Evolutionary conservation across 495 filamentous ascomycete species (phyloP).

Genomic region (Aspergillus incahuasiensis): DNA sequence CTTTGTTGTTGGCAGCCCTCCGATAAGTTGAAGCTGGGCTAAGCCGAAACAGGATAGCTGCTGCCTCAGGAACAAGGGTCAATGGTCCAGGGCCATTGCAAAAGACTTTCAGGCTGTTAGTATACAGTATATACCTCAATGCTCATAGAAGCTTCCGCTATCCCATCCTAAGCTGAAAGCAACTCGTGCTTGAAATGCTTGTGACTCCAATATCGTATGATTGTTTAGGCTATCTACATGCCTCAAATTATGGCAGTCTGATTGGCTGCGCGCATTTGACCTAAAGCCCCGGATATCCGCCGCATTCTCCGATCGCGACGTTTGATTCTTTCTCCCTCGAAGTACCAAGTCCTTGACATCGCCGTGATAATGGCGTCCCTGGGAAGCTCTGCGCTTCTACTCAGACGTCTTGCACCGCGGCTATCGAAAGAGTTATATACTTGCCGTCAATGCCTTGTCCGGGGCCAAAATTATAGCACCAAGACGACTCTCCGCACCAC

Average conservation of each 20-base stretch:
- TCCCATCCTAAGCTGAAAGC: too few species aligned
- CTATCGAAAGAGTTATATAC: constrained; percentile 53
- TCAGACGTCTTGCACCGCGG: constrained; percentile 42
- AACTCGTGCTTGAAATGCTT: not conserved
- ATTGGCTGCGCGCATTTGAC: constrained; percentile 8
- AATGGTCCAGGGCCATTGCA: not conserved
- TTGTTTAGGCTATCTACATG: not conserved
- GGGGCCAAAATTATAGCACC: constrained; percentile 28
- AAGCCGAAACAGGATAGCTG: constrained; percentile 8
- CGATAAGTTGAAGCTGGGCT: not conserved
- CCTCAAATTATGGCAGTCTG: constrained; percentile 15
- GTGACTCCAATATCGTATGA: not conserved
- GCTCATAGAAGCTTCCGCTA: not conserved
- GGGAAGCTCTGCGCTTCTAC: constrained; percentile 26
- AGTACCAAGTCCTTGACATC: not conserved
- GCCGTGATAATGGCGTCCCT: constrained; percentile 34
- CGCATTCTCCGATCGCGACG: constrained; percentile 8
- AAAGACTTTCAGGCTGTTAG: not conserved
- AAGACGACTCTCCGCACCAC: constrained; percentile 31
- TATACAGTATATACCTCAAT: not conserved
- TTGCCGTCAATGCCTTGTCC: constrained; percentile 57
- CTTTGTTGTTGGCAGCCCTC: not conserved
- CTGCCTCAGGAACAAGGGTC: constrained; percentile 10
- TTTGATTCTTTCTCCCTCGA: constrained; percentile 4
- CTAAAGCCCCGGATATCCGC: not conserved